phyloP scores from a whole-genome alignment of 768 basidiomycete species.

The Leucosporidium scottii region DNA sequence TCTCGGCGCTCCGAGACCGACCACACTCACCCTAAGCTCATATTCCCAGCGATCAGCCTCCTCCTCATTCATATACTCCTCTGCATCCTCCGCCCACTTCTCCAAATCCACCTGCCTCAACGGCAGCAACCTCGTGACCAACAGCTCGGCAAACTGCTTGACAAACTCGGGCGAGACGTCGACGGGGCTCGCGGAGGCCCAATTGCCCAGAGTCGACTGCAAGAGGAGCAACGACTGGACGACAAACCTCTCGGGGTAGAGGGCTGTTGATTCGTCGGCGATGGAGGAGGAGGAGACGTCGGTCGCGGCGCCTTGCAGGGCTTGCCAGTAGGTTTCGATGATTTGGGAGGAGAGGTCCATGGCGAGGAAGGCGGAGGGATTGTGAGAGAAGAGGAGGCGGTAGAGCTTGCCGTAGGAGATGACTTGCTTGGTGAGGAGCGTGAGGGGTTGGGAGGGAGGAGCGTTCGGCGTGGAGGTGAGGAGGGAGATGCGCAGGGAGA shows the following conservation, averaged over 20 bases:
- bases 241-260: slow-evolving; percentile 29
- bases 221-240: slow-evolving; percentile 32
- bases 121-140: slow-evolving; percentile 79
- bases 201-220: slow-evolving; percentile 29
- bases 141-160: slow-evolving; percentile 54
- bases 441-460: neutral
- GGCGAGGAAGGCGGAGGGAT: slow-evolving; percentile 11
- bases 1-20: neutral
- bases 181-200: slow-evolving; percentile 21
- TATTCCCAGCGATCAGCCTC: slow-evolving; percentile 86
- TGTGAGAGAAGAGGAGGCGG: slow-evolving; percentile 19
- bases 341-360: slow-evolving; percentile 16
- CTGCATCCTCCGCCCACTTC: slow-evolving; percentile 77
- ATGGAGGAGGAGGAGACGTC: slow-evolving; percentile 4
- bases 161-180: slow-evolving; percentile 18
- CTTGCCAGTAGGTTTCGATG: slow-evolving; percentile 11
- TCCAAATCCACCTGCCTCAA: slow-evolving; percentile 73
- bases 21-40: slow-evolving; percentile 65
- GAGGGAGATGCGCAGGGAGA: slow-evolving; percentile 15
- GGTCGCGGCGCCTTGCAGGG: slow-evolving; percentile 12
- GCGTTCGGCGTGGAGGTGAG: neutral
- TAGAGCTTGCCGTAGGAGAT: slow-evolving; percentile 27
- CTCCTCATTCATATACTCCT: slow-evolving; percentile 88
- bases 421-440: slow-evolving; percentile 27
- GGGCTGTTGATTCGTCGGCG: slow-evolving; percentile 11